Evolutionary conservation across 148 eudicot species (phyloP).

Genomic region (Chenopodium berlandieri): DNA sequence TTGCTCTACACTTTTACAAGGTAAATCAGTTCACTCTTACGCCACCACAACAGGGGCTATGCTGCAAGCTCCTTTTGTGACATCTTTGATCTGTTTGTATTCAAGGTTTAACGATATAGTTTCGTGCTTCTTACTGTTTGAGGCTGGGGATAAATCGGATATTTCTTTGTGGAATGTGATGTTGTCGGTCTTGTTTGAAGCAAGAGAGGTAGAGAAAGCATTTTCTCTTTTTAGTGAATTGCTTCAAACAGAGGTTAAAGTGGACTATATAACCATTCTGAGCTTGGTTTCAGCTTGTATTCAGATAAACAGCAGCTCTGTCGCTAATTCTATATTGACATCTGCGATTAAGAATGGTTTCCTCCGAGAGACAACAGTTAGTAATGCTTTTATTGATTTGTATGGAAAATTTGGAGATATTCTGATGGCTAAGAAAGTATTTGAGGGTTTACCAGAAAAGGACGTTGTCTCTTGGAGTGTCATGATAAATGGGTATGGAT

Average conservation of each 20-base stretch:
- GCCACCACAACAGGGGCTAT: conserved; percentile 33
- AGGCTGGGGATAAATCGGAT: conserved; percentile 37
- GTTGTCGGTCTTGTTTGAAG: conserved; percentile 45
- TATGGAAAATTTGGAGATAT: conserved; percentile 54
- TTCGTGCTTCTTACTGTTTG: conserved; percentile 48
- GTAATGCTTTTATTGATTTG: conserved; percentile 48
- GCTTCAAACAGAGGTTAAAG: conserved; percentile 33
- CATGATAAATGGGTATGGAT: conserved; percentile 53
- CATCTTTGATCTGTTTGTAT: conserved; percentile 69
- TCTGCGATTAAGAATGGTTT: conserved; percentile 44
- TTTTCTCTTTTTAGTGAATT: conserved; percentile 37
- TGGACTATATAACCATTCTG: conserved; percentile 53
- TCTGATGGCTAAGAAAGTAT: conserved; percentile 40
- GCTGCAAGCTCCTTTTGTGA: conserved; percentile 47
- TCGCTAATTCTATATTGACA: conserved; percentile 35
- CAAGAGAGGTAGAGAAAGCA: conserved; percentile 30
- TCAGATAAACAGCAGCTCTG: conserved; percentile 36
- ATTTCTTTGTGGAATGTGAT: conserved; percentile 64
- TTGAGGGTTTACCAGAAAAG: conserved; percentile 40
- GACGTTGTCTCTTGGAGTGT: conserved; percentile 57
- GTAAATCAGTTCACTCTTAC: conserved; percentile 55
- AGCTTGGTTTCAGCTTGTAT: conserved; percentile 46
- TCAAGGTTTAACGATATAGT: conserved; percentile 39
- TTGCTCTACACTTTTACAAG: conserved; percentile 41
- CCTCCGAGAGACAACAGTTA: conserved; percentile 35